These are phyloP conservation scores for Leccinum barrowsii DNA, from an alignment of 768 basidiomycete genomes.

Conservation along the genomic window DNA sequence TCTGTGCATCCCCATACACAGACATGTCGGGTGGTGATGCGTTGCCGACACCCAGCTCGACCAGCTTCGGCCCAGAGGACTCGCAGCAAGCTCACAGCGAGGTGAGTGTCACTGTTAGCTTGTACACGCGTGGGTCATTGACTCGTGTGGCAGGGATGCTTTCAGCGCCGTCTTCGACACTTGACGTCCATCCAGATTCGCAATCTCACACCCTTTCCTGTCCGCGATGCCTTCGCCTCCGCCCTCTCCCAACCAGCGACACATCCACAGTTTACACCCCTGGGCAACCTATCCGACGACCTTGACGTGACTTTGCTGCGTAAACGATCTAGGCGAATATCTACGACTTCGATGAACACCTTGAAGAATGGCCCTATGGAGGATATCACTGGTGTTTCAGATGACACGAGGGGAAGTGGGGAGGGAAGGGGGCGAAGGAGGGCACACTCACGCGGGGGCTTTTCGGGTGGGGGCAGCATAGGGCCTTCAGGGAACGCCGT, in stretches of 20 bases:
- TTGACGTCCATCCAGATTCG: slow-evolving; percentile 69
- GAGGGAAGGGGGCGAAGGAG: slow-evolving; percentile 41
- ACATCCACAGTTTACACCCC: slow-evolving; percentile 53
- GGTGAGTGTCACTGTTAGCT: slow-evolving; percentile 10
- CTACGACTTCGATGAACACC: slow-evolving; percentile 52
- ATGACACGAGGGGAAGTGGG: slow-evolving; percentile 23
- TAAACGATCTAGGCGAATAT: slow-evolving; percentile 59
- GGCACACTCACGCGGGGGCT: slow-evolving; percentile 45
- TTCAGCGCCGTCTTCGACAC: slow-evolving; percentile 70
- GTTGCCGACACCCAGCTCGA: slow-evolving; percentile 11
- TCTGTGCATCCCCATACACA: not conserved
- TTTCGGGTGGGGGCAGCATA: slow-evolving; percentile 25
- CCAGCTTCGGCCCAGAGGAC: slow-evolving; percentile 17
- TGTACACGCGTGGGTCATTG: not conserved
- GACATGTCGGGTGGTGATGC: slow-evolving; percentile 23
- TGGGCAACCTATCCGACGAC: slow-evolving; percentile 66
- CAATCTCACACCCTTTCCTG: slow-evolving; percentile 82
- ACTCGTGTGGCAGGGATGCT: slow-evolving; percentile 17
- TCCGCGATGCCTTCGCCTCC: slow-evolving; percentile 68
- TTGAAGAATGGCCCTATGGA: slow-evolving; percentile 46
- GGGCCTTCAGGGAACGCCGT: slow-evolving; percentile 6
- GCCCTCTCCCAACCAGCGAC: slow-evolving; percentile 67
- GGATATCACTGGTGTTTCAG: slow-evolving; percentile 31
- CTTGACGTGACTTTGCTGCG: slow-evolving; percentile 58
- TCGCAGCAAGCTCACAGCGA: slow-evolving; percentile 4